Evolutionary conservation across 202 grass and related monocot species (phyloP).

Genomic region (Brachypodium distachyon): DNA sequence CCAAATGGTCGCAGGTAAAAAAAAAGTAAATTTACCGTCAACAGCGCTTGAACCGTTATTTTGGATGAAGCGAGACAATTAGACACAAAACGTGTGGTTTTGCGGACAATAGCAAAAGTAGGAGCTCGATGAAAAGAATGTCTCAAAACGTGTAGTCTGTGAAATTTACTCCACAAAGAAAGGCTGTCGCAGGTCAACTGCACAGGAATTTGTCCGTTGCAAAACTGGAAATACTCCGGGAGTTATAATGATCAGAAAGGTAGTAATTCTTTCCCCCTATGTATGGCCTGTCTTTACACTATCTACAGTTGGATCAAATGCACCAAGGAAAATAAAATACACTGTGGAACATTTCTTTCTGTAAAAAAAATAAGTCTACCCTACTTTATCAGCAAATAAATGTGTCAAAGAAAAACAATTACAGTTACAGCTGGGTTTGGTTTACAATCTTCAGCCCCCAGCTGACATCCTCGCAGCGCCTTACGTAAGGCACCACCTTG

Average conservation of each 20-base stretch:
- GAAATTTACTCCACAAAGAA: too few species aligned
- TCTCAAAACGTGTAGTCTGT: too few species aligned
- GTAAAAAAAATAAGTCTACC: background rate
- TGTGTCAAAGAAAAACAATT: background rate
- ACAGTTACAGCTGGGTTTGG: conserved; percentile 30
- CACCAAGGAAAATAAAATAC: background rate
- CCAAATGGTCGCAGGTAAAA: too few species aligned
- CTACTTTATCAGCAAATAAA: conserved; percentile 4
- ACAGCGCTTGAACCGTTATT: too few species aligned
- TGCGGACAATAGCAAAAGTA: too few species aligned
- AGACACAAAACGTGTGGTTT: too few species aligned
- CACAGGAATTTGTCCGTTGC: too few species aligned
- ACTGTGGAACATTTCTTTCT: background rate
- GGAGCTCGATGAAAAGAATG: too few species aligned
- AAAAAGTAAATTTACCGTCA: too few species aligned
- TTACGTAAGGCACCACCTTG: conserved; percentile 58
- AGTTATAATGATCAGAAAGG: background rate
- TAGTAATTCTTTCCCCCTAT: background rate
- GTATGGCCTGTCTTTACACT: background rate
- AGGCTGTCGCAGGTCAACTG: too few species aligned
- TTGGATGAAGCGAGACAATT: too few species aligned
- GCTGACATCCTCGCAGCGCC: conserved; percentile 80
- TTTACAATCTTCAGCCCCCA: conserved; percentile 90
- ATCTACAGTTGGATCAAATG: conserved; percentile 35
- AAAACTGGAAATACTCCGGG: too few species aligned